Base-by-base conservation (phyloP, 2,329 filamentous ascomycete genomes). In the Fusarium staphyleae region DNA sequence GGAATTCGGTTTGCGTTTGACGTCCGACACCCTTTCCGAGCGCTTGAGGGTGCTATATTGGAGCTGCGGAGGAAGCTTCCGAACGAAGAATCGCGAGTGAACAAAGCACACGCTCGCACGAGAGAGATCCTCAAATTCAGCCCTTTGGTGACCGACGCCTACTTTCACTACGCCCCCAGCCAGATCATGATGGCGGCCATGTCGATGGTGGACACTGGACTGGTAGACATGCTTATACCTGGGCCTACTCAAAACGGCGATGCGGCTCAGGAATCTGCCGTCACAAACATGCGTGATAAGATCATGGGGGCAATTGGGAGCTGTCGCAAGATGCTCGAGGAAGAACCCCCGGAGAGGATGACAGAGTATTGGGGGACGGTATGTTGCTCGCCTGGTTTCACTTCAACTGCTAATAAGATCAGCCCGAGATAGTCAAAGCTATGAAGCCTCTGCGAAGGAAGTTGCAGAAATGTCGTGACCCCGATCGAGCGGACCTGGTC, bases 1-100 rank as follows among this genome's bases (percentile, higher is more conserved):
- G 92, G 91, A 13, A 84, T 98, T 10, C 86, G 93, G 44, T 99
- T 97, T 74, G 92, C 91, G 37, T 92, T 99, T 68, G 93, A 98
- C 62, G 89, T 99, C 2, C 86, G 88, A 41, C 95, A 98, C 71
- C 95, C 95, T 0, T 95, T 91, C 70, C 87, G 93, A 35, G 91
- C 89, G 1, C 80, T 98, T 1, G 91, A 96, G 71, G 95, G 93
- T 26, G 88, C 88, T 1, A 80, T 96, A 41, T 87, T 97, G 81
- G 92, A 97, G 72, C 77, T 97, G 42, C 78, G 87, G 52, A 84
- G 87, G 37, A 80, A 89, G 19, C 81, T 84, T 0, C 83, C 86
- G 18, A 84, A 87, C 2, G 82, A 87, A 43, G 80, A 79, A 41
- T 66, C 72, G 9, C 75, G 80, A 19, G 75, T 86, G 24, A 75